Conservation (phyloP, 805 yeast species). For the Monosporozyma servazzii region DNA sequence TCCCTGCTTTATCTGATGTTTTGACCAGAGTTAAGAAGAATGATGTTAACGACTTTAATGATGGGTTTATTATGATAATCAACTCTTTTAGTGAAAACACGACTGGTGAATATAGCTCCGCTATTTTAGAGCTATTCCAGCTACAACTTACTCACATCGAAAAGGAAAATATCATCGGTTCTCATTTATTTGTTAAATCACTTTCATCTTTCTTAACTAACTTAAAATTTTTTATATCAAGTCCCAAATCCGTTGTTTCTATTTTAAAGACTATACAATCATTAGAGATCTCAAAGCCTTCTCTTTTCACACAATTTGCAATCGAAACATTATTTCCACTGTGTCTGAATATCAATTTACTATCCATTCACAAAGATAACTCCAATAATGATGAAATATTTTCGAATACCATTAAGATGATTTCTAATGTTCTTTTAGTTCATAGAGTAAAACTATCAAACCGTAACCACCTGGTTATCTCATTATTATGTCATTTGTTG, state of each 20-base stretch:
- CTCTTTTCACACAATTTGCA: slow-evolving; percentile 58
- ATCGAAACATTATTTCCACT: slow-evolving; percentile 45
- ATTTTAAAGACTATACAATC: slow-evolving; percentile 31
- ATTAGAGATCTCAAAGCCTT: slow-evolving; percentile 40
- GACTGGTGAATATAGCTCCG: slow-evolving; percentile 2
- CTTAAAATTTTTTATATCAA: slow-evolving; percentile 7
- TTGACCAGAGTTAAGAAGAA: slow-evolving; percentile 6
- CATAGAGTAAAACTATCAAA: slow-evolving; percentile 64
- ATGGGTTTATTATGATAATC: slow-evolving; percentile 10
- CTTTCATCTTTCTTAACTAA: slow-evolving; percentile 25
- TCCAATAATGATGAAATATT: slow-evolving; percentile 28
- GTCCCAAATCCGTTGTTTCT: slow-evolving; percentile 5
- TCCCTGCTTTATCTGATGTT: slow-evolving; percentile 15
- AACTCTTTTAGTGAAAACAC: slow-evolving; percentile 8
- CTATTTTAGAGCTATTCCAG: slow-evolving; percentile 18
- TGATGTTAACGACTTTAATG: slow-evolving; percentile 11
- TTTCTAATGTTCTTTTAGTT: slow-evolving; percentile 53
- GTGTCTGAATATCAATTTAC: slow-evolving; percentile 7
- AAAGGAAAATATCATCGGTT: slow-evolving; percentile 17
- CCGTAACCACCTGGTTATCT: slow-evolving; percentile 60
- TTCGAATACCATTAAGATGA: slow-evolving; percentile 35
- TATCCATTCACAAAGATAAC: background rate
- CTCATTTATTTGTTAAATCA: slow-evolving; percentile 24
- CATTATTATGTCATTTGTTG: slow-evolving; percentile 42
- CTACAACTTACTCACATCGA: slow-evolving; percentile 11